These are phyloP conservation scores for Ensete glaucum DNA, from an alignment of 176 grass and related monocot species.

Conservation along the genomic window DNA sequence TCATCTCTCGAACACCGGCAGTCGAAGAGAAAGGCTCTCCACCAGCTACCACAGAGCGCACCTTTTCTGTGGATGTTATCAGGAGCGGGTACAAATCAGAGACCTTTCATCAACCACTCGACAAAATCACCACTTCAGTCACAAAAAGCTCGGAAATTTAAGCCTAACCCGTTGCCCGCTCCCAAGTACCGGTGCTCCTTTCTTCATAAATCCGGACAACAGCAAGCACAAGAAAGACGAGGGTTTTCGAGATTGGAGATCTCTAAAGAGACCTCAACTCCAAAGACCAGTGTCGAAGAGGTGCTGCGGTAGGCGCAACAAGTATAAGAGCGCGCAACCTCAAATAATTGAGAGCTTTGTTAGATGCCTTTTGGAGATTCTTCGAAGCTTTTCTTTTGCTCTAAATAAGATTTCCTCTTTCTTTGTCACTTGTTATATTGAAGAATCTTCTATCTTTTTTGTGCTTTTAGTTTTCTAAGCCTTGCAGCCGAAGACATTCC, in stretches of 20 bases:
- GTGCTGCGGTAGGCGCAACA: constrained; percentile 18
- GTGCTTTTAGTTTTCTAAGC: constrained; percentile 55
- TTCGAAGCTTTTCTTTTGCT: constrained; percentile 39
- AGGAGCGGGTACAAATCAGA: neutral
- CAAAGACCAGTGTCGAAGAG: constrained; percentile 29
- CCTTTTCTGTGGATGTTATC: neutral
- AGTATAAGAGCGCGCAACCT: neutral
- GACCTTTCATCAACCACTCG: constrained; percentile 18
- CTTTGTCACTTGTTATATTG: constrained; percentile 38
- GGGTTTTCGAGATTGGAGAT: constrained; percentile 23
- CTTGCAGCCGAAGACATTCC: constrained; percentile 39
- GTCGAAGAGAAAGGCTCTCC: neutral
- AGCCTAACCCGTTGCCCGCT: neutral
- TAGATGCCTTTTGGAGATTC: constrained; percentile 65
- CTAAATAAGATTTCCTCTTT: constrained; percentile 1
- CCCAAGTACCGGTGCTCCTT: constrained; percentile 50
- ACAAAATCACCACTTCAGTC: neutral
- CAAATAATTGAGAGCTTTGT: constrained; percentile 52
- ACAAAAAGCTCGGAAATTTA: constrained; percentile 8
- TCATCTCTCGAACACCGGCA: constrained; percentile 13
- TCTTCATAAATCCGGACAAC: constrained; percentile 46
- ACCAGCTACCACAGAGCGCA: neutral
- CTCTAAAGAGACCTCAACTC: constrained; percentile 13
- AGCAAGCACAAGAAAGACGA: constrained; percentile 47
- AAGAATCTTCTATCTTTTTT: constrained; percentile 32